phyloP scores from a whole-genome alignment of 2,329 filamentous ascomycete genomes.

The Fusarium bactridioides region DNA sequence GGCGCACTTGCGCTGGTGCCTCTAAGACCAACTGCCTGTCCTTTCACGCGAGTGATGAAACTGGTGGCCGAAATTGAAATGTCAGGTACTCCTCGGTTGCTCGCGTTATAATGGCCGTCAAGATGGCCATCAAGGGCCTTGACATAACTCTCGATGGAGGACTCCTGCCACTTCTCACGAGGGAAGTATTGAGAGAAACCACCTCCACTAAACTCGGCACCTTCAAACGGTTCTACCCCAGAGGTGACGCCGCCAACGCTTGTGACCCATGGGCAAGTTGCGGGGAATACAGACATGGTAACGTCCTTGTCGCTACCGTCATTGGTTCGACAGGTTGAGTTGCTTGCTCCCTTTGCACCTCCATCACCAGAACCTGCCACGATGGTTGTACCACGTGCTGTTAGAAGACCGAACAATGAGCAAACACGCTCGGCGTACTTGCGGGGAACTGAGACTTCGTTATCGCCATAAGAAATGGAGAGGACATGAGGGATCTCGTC shows the following conservation, averaged over 20 bases:
- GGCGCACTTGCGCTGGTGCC: slow-evolving; percentile 64
- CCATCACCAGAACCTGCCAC: slow-evolving; percentile 61
- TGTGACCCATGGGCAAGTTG: slow-evolving; percentile 73
- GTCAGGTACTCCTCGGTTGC: slow-evolving; percentile 60
- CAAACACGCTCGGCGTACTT: slow-evolving; percentile 63
- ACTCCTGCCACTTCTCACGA: slow-evolving; percentile 56
- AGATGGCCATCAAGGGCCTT: slow-evolving; percentile 52
- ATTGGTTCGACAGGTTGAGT: slow-evolving; percentile 64
- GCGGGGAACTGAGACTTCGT: slow-evolving; percentile 62
- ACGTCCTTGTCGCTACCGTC: slow-evolving; percentile 64
- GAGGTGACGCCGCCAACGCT: slow-evolving; percentile 66
- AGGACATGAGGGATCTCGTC: slow-evolving; percentile 62
- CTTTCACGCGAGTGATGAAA: slow-evolving; percentile 53
- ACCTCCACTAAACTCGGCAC: slow-evolving; percentile 57
- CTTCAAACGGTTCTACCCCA: slow-evolving; percentile 48
- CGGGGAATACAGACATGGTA: slow-evolving; percentile 70
- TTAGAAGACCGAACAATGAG: slow-evolving; percentile 60
- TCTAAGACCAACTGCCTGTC: slow-evolving; percentile 40
- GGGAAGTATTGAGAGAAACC: slow-evolving; percentile 62
- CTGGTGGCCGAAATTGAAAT: slow-evolving; percentile 65
- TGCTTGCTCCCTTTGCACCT: slow-evolving; percentile 53
- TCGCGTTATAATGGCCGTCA: slow-evolving; percentile 53
- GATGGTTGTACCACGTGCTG: slow-evolving; percentile 60
- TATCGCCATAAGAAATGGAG: slow-evolving; percentile 65
- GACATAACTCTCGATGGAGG: slow-evolving; percentile 52